Base-by-base conservation (phyloP, 176 grass and related monocot species). In the Lolium perenne region DNA sequence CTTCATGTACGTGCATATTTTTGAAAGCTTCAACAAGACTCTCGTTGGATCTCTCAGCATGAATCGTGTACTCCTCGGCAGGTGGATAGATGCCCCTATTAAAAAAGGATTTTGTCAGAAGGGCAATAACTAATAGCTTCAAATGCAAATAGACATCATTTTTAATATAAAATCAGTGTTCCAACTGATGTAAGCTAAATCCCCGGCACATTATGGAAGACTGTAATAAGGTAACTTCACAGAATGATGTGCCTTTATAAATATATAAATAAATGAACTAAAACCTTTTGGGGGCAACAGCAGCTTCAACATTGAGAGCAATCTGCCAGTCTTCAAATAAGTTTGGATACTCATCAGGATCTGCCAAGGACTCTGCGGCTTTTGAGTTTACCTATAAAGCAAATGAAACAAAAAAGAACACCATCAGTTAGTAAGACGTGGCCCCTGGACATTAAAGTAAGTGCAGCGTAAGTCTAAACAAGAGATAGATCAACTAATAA, bases 311-410 rank as follows among this genome's bases (percentile, higher is more conserved):
- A 86, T 84, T 88, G 59, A 98, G 88, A 88, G 97, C 93, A 91
- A 98, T 88, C 67, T 98, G 94, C 97, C 97, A 96, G 85, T 98
- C 90, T n/a, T 94, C 88, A 86, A 98, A 98, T 83, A 98, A 83
- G 88, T 92, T 95, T 32, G 97, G 92, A 77, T 96, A 98, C 60
- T 98, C 90, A 1, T 84, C 80, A 46, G 97, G 97, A 90, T 98
- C 90, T 77, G 97, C 97, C 82, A 98, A 86, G 16, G 97, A 95
- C 60, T 98, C 97, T 9, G 97, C 92, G 80, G 97, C 97, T 90
- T 96, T 98, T 63, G 90, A 87, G 72, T 96, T 98, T 17, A 96
- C 88, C 97, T 98, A 80, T 41, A 67, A 55, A 61, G 38, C 14
- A 77, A 69, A 86, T 69, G 2, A 41, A 80, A 77, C 48, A 54